phyloP scores from a whole-genome alignment of 345 rosid species.

The Acer negundo region DNA sequence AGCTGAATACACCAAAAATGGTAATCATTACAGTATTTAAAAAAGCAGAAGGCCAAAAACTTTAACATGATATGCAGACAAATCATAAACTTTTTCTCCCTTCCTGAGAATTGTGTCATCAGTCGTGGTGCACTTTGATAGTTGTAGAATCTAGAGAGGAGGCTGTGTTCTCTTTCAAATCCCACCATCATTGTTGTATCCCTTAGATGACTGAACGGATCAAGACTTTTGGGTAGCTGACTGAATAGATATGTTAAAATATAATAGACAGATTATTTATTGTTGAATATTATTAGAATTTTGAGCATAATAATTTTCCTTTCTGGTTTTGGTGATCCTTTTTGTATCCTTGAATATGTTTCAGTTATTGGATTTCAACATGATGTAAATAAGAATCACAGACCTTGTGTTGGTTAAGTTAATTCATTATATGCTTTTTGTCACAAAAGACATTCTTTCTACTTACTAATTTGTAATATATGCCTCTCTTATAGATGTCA shows the following conservation, averaged over 20 bases:
- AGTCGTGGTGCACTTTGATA: neutral
- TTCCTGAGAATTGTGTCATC: neutral
- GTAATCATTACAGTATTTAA: neutral
- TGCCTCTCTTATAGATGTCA: neutral
- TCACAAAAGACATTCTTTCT: neutral
- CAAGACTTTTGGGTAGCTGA: neutral
- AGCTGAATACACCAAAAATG: neutral
- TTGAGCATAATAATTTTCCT: neutral
- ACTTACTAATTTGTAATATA: slow-evolving; percentile 18
- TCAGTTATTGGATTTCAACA: neutral
- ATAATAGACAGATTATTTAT: neutral
- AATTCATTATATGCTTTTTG: slow-evolving; percentile 7
- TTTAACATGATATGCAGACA: neutral
- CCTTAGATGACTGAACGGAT: neutral
- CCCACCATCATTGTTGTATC: neutral
- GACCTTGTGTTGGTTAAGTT: neutral
- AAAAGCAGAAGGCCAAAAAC: neutral
- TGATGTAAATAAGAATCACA: neutral
- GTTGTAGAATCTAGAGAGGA: neutral
- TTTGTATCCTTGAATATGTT: neutral
- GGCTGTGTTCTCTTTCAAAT: neutral
- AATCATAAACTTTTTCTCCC: neutral
- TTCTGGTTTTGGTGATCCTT: neutral
- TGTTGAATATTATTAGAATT: neutral
- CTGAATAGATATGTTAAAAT: neutral